Evolutionary conservation across 805 yeast genomes (phyloP).

Genomic region (Saccharomycopsis sp.): DNA sequence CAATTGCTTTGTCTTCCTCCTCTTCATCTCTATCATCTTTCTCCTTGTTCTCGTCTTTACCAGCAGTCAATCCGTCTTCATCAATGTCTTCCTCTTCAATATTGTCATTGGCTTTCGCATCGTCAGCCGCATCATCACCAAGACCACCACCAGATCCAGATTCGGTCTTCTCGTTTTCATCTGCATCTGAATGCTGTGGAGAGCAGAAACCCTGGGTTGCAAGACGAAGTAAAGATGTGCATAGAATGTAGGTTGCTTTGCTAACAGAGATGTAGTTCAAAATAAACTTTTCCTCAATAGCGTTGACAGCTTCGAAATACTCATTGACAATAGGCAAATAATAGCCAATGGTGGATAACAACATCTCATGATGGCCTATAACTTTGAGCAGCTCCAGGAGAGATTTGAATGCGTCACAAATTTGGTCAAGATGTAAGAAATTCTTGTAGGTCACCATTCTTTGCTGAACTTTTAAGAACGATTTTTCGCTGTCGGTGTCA

Average conservation of each 20-base stretch:
- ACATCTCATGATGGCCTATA: slow-evolving; percentile 3
- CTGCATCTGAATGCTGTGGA: slow-evolving; percentile 64
- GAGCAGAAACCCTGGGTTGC: slow-evolving; percentile 85
- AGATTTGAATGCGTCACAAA: slow-evolving; percentile 22
- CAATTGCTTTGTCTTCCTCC: slow-evolving; percentile 83
- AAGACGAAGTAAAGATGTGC: slow-evolving; percentile 46
- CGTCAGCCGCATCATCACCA: slow-evolving; percentile 80
- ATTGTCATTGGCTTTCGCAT: slow-evolving; percentile 74
- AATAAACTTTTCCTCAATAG: slow-evolving; percentile 30
- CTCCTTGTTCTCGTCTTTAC: slow-evolving; percentile 65
- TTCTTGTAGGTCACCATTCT: slow-evolving; percentile 35
- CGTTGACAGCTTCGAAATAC: slow-evolving; percentile 37
- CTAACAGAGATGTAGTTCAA: slow-evolving; percentile 44
- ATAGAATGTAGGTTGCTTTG: slow-evolving; percentile 52
- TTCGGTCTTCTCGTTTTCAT: slow-evolving; percentile 42
- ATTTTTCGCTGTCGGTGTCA: slow-evolving; percentile 49
- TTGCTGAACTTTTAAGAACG: slow-evolving; percentile 50
- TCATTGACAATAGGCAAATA: slow-evolving; percentile 55
- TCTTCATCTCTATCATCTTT: slow-evolving; percentile 53
- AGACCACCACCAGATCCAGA: slow-evolving; percentile 53
- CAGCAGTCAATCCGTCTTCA: slow-evolving; percentile 43
- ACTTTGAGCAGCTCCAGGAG: no score
- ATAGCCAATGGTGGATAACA: slow-evolving; percentile 30
- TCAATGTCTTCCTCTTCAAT: slow-evolving; percentile 83
- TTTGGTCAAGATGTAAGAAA: slow-evolving; percentile 32